Evolutionary conservation across 2,329 filamentous ascomycete species (phyloP), one percentile per base, ranked within the genome.

Genomic region (Boeremia lycopersici): DNA sequence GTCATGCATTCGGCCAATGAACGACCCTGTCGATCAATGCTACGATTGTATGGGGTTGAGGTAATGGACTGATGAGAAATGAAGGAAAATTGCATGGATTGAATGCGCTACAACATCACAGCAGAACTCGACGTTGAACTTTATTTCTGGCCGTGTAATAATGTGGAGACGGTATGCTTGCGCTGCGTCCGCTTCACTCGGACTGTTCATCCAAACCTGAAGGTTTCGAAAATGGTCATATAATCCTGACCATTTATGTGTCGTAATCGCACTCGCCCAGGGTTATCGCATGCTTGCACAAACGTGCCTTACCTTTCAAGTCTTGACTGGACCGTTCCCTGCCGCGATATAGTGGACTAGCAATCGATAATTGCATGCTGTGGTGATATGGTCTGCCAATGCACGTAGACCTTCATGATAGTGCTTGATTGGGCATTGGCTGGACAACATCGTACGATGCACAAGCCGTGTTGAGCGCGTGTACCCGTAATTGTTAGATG

Each of bases 361-460:
- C 19, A 31, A 45, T 36, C 41, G 30, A 55, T 50, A 47, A 5
- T 41, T 11, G 26, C 31, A n/a, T 38, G 46, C 13, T 13, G 46
- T 47, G 36, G 41, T 15, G 25, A 41, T 34, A 54, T 54, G 52
- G 40, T 49, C 34, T 30, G 34, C 26, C 33, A 29, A 30, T 33
- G 36, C 26, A 41, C 33, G 34, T 13, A 26, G n/a, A 33, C 33
- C 40, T 46, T 42, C 38, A n/a, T 15, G 36, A 11, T 49, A 19
- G 46, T 50, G 30, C 52, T 47, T 50, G 30, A 50, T 55, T 50
- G 42, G 46, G 46, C 31, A 23, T 42, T 34, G 36, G 31, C 36
- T 23, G 25, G 34, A 28, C 15, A 34, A 23, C 13, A 55, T 55
- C 52, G 41, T 55, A 55, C 52, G 52, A 55, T 50, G 13, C 39